Conservation (phyloP, 1,139 yeast genomes). For the Hemisphaericaspora lyxosophila region DNA sequence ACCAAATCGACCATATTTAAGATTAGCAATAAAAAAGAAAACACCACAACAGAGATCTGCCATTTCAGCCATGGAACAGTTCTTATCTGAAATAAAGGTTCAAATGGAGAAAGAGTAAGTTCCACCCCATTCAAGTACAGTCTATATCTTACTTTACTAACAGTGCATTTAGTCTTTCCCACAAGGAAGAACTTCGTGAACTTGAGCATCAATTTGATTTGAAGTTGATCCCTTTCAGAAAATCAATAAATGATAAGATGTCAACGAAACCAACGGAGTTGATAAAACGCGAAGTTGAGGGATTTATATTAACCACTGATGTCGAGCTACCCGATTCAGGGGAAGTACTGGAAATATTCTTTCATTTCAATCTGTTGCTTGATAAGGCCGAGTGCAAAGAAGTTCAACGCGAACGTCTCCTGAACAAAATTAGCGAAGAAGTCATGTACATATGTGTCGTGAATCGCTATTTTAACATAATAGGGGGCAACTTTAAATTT, state of each 20-base stretch:
- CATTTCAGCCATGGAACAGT: conserved; percentile 12
- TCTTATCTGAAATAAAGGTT: conserved; percentile 12
- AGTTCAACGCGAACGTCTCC: conserved; percentile 21
- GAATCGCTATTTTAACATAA: conserved; percentile 21
- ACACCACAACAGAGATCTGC: too few species aligned
- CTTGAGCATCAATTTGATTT: conserved; percentile 15
- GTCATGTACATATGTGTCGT: conserved; percentile 19
- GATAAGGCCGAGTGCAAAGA: conserved; percentile 16
- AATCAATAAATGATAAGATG: conserved; percentile 10
- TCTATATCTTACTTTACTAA: background rate
- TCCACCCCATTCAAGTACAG: background rate
- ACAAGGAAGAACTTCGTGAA: conserved; percentile 14
- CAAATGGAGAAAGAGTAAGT: conserved; percentile 17
- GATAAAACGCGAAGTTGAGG: background rate
- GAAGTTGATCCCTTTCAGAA: conserved; percentile 12
- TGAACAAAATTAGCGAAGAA: conserved; percentile 23
- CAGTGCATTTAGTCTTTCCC: conserved; percentile 8
- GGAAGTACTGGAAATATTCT: background rate
- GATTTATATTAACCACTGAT: background rate
- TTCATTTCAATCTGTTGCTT: background rate
- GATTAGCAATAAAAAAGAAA: too few species aligned
- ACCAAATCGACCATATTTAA: too few species aligned
- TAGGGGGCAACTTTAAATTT: conserved; percentile 12
- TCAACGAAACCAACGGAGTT: conserved; percentile 7
- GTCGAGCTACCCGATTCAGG: background rate